Evolutionary conservation across 345 rosid species (phyloP).

Genomic region (Eucalyptus microcorys): DNA sequence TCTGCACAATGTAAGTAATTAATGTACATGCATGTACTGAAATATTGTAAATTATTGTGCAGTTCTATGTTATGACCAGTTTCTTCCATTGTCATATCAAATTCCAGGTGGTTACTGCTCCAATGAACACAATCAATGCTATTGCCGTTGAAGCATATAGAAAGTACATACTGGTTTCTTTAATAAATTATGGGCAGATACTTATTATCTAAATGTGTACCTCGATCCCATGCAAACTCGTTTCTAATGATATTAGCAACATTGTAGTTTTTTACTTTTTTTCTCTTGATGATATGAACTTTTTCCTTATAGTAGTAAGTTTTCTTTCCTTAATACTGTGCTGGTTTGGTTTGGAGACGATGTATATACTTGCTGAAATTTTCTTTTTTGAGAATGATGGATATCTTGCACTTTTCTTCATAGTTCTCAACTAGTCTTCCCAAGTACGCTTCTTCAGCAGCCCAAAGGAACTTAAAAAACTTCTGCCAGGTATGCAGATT

Average conservation of each 20-base stretch:
- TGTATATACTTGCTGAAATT: not conserved
- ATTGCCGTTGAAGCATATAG: conserved; percentile 90
- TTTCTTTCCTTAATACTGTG: not conserved
- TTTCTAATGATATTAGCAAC: not conserved
- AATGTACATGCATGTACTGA: not conserved
- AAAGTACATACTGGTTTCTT: conserved; percentile 78
- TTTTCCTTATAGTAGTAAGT: not conserved
- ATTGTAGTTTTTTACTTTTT: not conserved
- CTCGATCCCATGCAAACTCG: not conserved
- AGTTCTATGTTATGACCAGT: not conserved
- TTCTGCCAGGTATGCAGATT: conserved; percentile 34
- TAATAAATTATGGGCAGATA: conserved; percentile 81
- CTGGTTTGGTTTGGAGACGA: not conserved
- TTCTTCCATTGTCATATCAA: not conserved
- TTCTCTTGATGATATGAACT: not conserved
- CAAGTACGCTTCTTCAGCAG: conserved; percentile 71
- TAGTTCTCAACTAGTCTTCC: conserved; percentile 75
- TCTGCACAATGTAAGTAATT: conserved; percentile 52
- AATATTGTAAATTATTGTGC: not conserved
- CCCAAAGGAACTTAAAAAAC: conserved; percentile 75
- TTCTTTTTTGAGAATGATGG: not conserved
- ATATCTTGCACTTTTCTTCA: not conserved
- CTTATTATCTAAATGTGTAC: not conserved
- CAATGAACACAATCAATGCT: conserved; percentile 67
- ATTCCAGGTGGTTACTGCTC: conserved; percentile 86